Conservation (phyloP, 2,329 filamentous ascomycete genomes). For the Cytospora schulzeri region DNA sequence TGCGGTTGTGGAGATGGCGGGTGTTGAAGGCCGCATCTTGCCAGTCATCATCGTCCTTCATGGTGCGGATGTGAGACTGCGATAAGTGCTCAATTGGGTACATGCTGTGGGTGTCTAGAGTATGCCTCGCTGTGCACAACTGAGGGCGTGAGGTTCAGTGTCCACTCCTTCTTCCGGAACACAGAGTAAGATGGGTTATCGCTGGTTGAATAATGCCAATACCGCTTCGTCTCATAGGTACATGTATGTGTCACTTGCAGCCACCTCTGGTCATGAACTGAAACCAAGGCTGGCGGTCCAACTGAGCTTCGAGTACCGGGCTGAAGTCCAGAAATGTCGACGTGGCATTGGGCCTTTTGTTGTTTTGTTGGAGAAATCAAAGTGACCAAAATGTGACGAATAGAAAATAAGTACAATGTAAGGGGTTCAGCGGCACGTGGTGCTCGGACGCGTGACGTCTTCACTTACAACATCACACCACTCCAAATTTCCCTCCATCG, state of each 20-base stretch:
- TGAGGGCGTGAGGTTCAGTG: no score
- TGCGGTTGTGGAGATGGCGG: slow-evolving; percentile 33
- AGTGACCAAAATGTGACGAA: neutral
- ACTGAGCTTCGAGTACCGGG: no score
- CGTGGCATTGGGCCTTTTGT: neutral
- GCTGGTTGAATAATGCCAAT: neutral
- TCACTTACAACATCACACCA: no score
- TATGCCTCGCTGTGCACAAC: no score
- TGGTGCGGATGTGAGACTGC: neutral
- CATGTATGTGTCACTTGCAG: neutral
- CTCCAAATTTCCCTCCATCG: no score
- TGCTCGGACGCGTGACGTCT: slow-evolving; percentile 1
- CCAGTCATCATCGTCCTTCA: slow-evolving; percentile 29
- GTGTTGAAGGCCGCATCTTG: slow-evolving; percentile 32
- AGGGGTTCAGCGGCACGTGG: neutral
- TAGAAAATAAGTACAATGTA: neutral
- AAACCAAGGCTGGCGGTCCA: neutral
- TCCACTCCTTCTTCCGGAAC: neutral
- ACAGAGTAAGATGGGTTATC: no score
- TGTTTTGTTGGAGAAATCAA: neutral
- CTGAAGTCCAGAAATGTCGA: neutral
- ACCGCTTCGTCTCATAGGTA: neutral
- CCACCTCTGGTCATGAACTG: neutral
- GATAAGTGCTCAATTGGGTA: neutral
- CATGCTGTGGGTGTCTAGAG: neutral